Evolutionary conservation across 192 early-diverging fungal species (phyloP).

Genomic region (Backusella tuberculispora): DNA sequence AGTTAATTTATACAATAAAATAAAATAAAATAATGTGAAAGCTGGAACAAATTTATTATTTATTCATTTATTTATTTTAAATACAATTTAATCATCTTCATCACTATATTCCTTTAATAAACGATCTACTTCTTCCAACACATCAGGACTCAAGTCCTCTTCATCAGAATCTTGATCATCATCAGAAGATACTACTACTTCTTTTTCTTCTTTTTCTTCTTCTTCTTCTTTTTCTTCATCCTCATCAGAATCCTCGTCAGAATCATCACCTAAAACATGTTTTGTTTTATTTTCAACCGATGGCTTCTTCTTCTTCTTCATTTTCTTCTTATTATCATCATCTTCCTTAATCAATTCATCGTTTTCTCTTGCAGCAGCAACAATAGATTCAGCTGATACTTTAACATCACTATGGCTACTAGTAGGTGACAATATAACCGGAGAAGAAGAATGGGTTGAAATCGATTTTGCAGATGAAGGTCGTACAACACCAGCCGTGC

Average conservation of each 20-base stretch:
- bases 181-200: constrained; percentile 5
- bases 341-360: neutral
- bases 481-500: neutral
- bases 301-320: neutral
- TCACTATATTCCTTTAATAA: constrained; percentile 36
- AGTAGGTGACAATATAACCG: neutral
- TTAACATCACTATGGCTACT: neutral
- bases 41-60: neutral
- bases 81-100: constrained; percentile 26
- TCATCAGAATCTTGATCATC: constrained; percentile 28
- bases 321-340: neutral
- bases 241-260: neutral
- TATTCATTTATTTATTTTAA: neutral
- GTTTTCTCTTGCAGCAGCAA: neutral
- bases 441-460: neutral
- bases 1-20: neutral
- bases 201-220: neutral
- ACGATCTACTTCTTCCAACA: constrained; percentile 54
- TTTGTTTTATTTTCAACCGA: neutral
- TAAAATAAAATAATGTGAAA: neutral
- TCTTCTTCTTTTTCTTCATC: neutral
- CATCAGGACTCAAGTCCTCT: constrained; percentile 30
- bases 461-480: neutral
- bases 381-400: constrained; percentile 9
- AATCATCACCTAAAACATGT: neutral